A percentile compares a stretch with the other conserved stretches of the same genome.
Conservation (phyloP, 148 eudicot species). For the Rhododendron mucronatum region DNA sequence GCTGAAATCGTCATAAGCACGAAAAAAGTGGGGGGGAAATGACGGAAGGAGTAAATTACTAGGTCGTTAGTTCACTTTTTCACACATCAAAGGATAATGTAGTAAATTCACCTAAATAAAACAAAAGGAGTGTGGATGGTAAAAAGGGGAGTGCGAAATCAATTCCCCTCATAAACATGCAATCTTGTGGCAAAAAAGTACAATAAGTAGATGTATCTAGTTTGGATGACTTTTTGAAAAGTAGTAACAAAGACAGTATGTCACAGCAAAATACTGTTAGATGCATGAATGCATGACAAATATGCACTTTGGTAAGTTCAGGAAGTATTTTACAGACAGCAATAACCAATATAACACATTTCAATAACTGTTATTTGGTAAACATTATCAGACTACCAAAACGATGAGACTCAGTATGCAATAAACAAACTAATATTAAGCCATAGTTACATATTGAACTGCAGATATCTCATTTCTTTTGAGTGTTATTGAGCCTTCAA, state of each 20-base stretch:
- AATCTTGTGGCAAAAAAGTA: background rate
- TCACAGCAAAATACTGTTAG: background rate
- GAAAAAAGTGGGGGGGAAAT: too few relatives aligned
- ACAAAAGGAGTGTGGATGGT: background rate
- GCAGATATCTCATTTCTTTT: background rate
- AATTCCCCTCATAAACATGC: background rate
- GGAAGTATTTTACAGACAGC: background rate
- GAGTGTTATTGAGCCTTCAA: background rate
- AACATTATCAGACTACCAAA: background rate
- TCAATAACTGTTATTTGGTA: background rate
- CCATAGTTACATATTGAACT: background rate
- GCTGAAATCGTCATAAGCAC: background rate
- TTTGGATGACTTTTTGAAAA: background rate
- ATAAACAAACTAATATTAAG: background rate
- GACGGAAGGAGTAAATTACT: too few relatives aligned
- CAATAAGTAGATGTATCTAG: background rate
- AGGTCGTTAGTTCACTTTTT: too few relatives aligned
- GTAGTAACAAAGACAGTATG: background rate
- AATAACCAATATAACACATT: background rate
- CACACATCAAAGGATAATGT: background rate
- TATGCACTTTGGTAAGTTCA: background rate
- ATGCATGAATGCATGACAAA: background rate
- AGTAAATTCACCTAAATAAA: background rate
- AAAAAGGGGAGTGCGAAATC: background rate
- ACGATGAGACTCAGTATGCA: background rate